These are phyloP conservation scores for Leishmania turanica DNA, from an alignment of 208 protist species.

Conservation along the genomic window DNA sequence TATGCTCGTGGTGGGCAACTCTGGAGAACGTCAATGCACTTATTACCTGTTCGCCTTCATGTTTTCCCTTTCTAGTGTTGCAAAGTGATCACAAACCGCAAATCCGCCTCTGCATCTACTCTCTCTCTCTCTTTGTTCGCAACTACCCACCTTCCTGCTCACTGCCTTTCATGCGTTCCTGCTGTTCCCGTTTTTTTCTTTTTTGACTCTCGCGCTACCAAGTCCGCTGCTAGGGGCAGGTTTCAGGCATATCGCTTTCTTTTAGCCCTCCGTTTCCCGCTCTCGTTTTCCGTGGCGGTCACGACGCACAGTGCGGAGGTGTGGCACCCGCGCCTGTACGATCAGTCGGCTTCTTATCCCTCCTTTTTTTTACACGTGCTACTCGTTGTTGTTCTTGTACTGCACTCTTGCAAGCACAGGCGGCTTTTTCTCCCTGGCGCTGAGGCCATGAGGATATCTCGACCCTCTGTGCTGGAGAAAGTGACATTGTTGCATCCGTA, in stretches of 20 bases:
- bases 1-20: too few relatives aligned
- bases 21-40: neutral
- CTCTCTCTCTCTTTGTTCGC: neutral
- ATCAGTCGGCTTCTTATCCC: neutral
- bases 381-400: neutral
- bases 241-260: neutral
- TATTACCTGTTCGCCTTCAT: neutral
- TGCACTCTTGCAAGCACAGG: neutral
- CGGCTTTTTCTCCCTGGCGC: neutral
- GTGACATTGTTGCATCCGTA: neutral
- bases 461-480: neutral
- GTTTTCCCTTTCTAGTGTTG: neutral
- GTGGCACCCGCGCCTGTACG: neutral
- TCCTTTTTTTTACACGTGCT: neutral
- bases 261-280: neutral
- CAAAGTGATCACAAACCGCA: neutral
- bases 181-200: too few relatives aligned
- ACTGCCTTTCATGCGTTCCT: neutral
- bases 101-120: neutral
- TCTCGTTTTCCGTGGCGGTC: neutral
- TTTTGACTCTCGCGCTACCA: neutral
- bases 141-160: neutral
- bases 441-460: neutral
- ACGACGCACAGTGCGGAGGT: neutral
- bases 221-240: neutral